phyloP scores from a whole-genome alignment of 371 early-diverging fungal genomes.

The Mycotypha africana region DNA sequence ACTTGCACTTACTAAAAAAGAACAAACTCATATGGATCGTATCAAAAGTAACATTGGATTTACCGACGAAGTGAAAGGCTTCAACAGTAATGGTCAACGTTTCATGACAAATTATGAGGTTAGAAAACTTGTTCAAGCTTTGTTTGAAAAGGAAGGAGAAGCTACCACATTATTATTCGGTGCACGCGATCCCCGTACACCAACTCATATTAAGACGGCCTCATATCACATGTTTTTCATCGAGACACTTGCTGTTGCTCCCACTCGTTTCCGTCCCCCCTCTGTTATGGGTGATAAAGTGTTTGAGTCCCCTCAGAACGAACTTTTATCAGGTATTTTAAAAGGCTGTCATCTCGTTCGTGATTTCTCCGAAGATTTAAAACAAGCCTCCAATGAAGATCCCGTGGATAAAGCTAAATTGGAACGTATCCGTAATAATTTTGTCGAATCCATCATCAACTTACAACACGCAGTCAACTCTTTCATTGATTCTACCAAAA shows the following conservation, averaged over 20 bases:
- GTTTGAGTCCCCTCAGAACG: conserved; percentile 96
- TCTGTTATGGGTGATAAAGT: conserved; percentile 82
- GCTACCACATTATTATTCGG: conserved; percentile 78
- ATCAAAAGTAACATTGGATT: conserved; percentile 14
- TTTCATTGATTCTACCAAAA: conserved; percentile 90
- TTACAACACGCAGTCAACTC: conserved; percentile 90
- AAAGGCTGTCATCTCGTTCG: conserved; percentile 72
- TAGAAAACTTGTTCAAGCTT: conserved; percentile 64
- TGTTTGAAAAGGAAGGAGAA: conserved; percentile 74
- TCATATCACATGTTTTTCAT: conserved; percentile 92
- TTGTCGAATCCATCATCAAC: conserved; percentile 75
- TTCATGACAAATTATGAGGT: conserved; percentile 80
- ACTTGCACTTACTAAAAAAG: conserved; percentile 68
- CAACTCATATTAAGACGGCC: conserved; percentile 33
- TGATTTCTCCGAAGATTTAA: conserved; percentile 45
- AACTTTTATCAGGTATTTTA: conserved; percentile 79
- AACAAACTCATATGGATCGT: conserved; percentile 57
- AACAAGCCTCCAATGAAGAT: conserved; percentile 31
- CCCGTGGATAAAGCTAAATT: conserved; percentile 29
- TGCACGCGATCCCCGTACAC: conserved; percentile 54
- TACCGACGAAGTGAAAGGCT: conserved; percentile 24
- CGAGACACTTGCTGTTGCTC: conserved; percentile 91
- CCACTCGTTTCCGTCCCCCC: conserved; percentile 96
- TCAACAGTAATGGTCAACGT: conserved; percentile 37
- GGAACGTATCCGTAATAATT: conserved; percentile 37